Evolutionary conservation across 495 filamentous ascomycete genomes (phyloP).

Genomic region (Talaromyces proteolyticus): DNA sequence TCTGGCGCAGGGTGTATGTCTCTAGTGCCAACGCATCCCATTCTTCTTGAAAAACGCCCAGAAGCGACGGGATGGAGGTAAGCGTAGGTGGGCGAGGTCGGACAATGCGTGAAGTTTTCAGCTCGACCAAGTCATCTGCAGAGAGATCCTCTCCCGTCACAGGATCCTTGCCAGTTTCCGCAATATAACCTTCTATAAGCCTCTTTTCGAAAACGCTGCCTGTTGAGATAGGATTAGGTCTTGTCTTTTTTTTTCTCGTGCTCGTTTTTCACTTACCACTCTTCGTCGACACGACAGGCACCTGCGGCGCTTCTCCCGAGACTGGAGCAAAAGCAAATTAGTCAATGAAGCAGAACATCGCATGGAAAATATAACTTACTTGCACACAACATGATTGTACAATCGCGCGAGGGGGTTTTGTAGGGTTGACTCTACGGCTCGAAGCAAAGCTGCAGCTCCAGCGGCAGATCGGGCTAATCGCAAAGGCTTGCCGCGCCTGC

Average conservation of each 20-base stretch:
- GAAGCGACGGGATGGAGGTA: conserved; percentile 93
- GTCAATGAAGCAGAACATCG: conserved; percentile 13
- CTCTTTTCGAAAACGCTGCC: conserved; percentile 92
- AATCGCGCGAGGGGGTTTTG: conserved; percentile 21
- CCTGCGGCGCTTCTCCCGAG: conserved; percentile 93
- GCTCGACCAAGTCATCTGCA: conserved; percentile 76
- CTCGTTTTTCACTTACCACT: conserved; percentile 70
- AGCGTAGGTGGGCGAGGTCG: conserved; percentile 88
- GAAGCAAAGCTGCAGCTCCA: conserved; percentile 1
- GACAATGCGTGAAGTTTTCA: conserved; percentile 76
- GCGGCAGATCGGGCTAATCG: background rate
- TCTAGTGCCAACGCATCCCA: conserved; percentile 94
- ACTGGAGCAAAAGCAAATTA: conserved; percentile 48
- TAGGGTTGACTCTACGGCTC: conserved; percentile 11
- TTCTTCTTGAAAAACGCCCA: conserved; percentile 96
- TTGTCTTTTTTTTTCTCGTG: conserved; percentile 2
- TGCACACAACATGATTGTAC: conserved; percentile 63
- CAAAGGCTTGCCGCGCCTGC: background rate
- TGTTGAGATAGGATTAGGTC: conserved; percentile 17
- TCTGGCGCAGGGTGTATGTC: conserved; percentile 80
- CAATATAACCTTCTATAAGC: conserved; percentile 89
- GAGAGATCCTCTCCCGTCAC: conserved; percentile 87
- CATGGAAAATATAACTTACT: conserved; percentile 42
- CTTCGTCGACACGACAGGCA: conserved; percentile 90
- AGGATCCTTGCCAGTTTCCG: conserved; percentile 91